Evolutionary conservation across 306 rosid species (phyloP).

Genomic region (Glycyrrhiza uralensis): DNA sequence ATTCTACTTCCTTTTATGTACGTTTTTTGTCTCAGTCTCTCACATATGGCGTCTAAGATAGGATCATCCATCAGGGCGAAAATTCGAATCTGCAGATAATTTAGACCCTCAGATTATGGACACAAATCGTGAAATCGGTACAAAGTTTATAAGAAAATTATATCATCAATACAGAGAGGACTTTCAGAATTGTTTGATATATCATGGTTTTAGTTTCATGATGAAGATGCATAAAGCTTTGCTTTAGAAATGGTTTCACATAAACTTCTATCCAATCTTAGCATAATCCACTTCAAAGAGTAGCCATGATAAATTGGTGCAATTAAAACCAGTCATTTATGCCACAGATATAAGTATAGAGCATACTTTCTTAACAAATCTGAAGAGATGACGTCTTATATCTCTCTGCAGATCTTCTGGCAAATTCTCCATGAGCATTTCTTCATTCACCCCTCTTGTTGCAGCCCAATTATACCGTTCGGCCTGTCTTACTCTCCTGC

Average conservation of each 20-base stretch:
- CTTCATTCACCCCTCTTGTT: conserved; percentile 89
- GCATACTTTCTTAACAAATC: conserved; percentile 32
- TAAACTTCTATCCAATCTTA: not conserved
- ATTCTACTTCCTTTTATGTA: conserved; percentile 74
- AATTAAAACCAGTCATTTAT: not conserved
- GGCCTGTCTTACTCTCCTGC: conserved; percentile 69
- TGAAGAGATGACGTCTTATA: conserved; percentile 85
- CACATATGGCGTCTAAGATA: conserved; percentile 70
- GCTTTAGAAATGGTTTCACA: not conserved
- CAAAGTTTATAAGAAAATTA: not conserved
- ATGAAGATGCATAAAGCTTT: conserved; percentile 2
- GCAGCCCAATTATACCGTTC: conserved; percentile 89
- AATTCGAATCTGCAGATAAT: conserved; percentile 54
- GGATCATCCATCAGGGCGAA: conserved; percentile 72
- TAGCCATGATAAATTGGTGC: not conserved
- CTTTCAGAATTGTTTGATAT: not conserved
- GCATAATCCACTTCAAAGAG: not conserved
- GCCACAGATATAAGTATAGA: not conserved
- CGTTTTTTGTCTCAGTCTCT: conserved; percentile 63
- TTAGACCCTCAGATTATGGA: not conserved
- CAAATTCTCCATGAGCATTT: conserved; percentile 61
- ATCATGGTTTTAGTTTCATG: not conserved
- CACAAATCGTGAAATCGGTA: not conserved
- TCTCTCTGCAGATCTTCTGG: conserved; percentile 88
- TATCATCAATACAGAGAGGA: not conserved